phyloP scores from a whole-genome alignment of 2,329 filamentous ascomycete genomes.

The Colletotrichum caudatum region DNA sequence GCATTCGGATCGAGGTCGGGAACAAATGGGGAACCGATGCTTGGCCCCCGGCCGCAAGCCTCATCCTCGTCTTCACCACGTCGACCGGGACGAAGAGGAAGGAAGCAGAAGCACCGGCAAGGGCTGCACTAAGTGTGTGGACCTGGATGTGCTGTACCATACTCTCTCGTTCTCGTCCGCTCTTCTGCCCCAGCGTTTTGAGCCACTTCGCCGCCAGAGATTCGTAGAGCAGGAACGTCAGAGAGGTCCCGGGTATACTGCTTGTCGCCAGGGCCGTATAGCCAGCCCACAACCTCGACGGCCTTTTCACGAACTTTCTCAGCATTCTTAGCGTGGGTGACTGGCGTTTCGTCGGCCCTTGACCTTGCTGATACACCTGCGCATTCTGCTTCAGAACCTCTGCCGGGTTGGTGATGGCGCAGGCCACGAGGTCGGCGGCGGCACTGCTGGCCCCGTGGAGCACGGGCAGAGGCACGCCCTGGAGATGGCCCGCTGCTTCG shows the following conservation, averaged over 20 bases:
- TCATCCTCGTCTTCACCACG: conserved; percentile 44
- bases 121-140: conserved; percentile 28
- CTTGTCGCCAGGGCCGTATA: conserved; percentile 24
- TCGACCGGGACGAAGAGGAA: conserved; percentile 43
- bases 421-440: conserved; percentile 39
- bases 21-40: neutral
- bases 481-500: conserved; percentile 15
- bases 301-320: conserved; percentile 7
- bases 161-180: neutral
- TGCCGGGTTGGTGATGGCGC: conserved; percentile 42
- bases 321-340: conserved; percentile 11
- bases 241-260: neutral
- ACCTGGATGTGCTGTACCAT: neutral
- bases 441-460: conserved; percentile 40
- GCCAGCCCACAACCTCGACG: conserved; percentile 12
- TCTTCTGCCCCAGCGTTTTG: neutral
- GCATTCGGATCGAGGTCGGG: too few species aligned
- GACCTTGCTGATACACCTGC: conserved; percentile 30
- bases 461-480: conserved; percentile 34
- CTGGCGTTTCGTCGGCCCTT: neutral
- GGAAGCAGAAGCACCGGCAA: conserved; percentile 32
- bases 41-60: conserved; percentile 34
- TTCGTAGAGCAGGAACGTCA: conserved; percentile 25
- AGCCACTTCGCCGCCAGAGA: neutral
- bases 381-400: conserved; percentile 45